Evolutionary conservation across 768 basidiomycete genomes (phyloP).

Genomic region (Leccinum uliginosum): DNA sequence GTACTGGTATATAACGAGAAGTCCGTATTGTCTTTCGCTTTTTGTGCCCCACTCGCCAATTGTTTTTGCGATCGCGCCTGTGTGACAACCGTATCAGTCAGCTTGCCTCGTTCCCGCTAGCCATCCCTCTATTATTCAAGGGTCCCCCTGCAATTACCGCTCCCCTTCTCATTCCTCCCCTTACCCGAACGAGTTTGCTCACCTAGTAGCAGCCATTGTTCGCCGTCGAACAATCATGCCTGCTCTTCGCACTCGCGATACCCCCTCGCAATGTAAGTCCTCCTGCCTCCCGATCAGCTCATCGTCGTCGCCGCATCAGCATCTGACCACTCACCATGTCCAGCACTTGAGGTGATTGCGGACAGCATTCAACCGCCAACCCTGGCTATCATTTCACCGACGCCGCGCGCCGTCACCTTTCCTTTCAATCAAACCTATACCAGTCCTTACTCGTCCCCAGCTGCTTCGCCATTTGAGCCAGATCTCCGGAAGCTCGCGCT

Average conservation of each 20-base stretch:
- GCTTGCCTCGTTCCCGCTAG: slow-evolving; percentile 36
- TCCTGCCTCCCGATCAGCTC: not conserved
- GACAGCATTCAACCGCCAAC: slow-evolving; percentile 55
- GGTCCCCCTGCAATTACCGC: slow-evolving; percentile 16
- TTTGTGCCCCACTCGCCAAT: slow-evolving; percentile 63
- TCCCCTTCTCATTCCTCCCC: slow-evolving; percentile 31
- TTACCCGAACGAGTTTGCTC: slow-evolving; percentile 34
- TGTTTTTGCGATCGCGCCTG: slow-evolving; percentile 47
- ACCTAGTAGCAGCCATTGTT: slow-evolving; percentile 32
- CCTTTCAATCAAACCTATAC: slow-evolving; percentile 34
- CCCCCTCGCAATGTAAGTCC: slow-evolving; percentile 47
- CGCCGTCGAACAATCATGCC: slow-evolving; percentile 58
- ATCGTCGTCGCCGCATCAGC: not conserved
- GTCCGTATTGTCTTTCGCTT: slow-evolving; percentile 52
- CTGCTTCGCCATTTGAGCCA: slow-evolving; percentile 70
- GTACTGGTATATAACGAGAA: slow-evolving; percentile 49
- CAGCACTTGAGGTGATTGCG: slow-evolving; percentile 75
- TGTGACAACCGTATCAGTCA: slow-evolving; percentile 49
- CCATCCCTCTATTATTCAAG: slow-evolving; percentile 40
- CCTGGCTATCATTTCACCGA: slow-evolving; percentile 55
- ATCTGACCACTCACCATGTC: slow-evolving; percentile 14
- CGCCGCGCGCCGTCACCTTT: slow-evolving; percentile 50
- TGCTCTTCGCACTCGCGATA: slow-evolving; percentile 75
- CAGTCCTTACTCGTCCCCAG: slow-evolving; percentile 66
- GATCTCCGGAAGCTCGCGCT: slow-evolving; percentile 48